Percentiles rank a stretch among this genome's conserved stretches.
Evolutionary conservation across 306 rosid species (phyloP).

Genomic region (Quercus dentata): DNA sequence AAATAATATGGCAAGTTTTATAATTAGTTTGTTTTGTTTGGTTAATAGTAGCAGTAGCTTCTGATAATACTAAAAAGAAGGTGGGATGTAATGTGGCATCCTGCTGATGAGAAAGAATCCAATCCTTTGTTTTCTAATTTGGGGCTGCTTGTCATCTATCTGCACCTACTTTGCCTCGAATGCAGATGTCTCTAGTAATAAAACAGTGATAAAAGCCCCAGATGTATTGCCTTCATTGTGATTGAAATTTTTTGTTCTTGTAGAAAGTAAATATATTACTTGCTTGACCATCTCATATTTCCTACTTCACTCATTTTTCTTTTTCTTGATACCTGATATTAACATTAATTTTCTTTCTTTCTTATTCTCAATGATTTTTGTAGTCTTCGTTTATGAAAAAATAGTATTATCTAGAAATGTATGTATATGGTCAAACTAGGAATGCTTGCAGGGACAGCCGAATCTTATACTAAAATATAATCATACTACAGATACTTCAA

Average conservation of each 20-base stretch:
- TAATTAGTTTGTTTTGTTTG: background rate
- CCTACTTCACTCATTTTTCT: background rate
- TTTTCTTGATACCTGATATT: background rate
- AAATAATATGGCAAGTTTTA: background rate
- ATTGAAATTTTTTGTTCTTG: background rate
- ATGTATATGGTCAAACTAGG: too few relatives aligned
- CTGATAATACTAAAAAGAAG: background rate
- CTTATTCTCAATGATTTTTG: slow-evolving; percentile 1
- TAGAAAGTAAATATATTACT: background rate
- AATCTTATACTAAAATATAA: too few relatives aligned
- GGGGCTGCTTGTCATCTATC: background rate
- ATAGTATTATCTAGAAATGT: too few relatives aligned
- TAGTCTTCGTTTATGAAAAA: slow-evolving; percentile 1
- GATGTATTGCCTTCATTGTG: background rate
- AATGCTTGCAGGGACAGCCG: too few relatives aligned
- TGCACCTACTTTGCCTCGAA: background rate
- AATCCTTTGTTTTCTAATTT: background rate
- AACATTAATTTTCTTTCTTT: background rate
- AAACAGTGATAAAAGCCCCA: background rate
- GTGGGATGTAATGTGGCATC: background rate
- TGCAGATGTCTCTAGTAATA: background rate
- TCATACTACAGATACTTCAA: too few relatives aligned
- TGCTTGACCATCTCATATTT: background rate
- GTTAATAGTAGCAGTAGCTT: background rate
- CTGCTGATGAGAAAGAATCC: background rate